Base-by-base conservation (phyloP, 1,139 yeast genomes). In the Debaryomyces robertsiae region DNA sequence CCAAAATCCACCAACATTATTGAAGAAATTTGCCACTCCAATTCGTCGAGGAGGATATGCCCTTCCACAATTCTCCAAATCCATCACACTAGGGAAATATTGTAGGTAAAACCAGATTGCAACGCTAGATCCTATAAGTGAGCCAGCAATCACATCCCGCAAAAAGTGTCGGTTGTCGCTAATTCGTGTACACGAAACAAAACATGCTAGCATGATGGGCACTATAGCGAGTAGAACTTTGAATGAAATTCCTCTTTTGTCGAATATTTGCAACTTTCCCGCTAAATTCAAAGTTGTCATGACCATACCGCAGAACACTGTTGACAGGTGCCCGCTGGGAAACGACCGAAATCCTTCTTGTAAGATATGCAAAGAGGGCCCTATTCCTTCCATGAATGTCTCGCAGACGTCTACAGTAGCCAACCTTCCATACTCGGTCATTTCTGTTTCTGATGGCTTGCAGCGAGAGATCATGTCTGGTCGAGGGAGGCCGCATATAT, bases 261-360 rank as follows among this genome's bases (percentile, higher is more conserved):
- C 74, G 45, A 68, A 67, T 1, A 68, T 55, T 43, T 64, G 67
- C 29, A 68, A 48, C 41, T 64, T 65, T 0, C 71, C 70, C 2
- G 70, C 54, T n/a, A 65, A 49, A 49, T 71, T 63, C 25, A 73
- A 57, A 27, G 67, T 55, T 6, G 68, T 55, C 13, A 72, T 55
- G 1, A 70, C 63, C 53, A 73, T 65, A 0, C 77, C 66, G 22
- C 77, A 58, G 49, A 75, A 75, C 2, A 75, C 62, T 0, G 79
- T 71, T 1, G 79, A 64, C 41, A 76, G 65, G 48, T 76, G 81
- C 1, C 79, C 81, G 40, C 79, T 74, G 1, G 81, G 81, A 46
- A 76, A 75, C 3, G 76, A 62, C 45, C 79, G 60, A 45, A 75
- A 71, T 0, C 81, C 81, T 54, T 75, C 79, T 41, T 58, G 56